phyloP scores from a whole-genome alignment of 805 yeast genomes.

The Candida chilensis region DNA sequence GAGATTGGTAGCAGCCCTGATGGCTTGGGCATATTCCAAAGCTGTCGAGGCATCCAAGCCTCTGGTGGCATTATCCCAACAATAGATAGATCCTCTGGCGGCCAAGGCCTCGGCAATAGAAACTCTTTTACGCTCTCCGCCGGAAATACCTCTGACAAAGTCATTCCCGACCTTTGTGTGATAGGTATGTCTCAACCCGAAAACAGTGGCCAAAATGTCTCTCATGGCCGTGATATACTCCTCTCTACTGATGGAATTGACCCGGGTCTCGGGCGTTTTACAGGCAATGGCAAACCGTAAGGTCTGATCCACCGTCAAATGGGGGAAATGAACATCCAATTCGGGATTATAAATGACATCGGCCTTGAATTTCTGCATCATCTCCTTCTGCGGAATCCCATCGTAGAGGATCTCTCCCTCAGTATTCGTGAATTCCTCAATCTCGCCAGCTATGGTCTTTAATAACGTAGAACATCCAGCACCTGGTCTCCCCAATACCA shows the following conservation, averaged over 20 bases:
- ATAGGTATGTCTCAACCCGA: slow-evolving; percentile 52
- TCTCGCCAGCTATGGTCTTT: slow-evolving; percentile 55
- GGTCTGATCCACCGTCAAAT: slow-evolving; percentile 45
- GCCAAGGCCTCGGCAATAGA: slow-evolving; percentile 73
- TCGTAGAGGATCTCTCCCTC: slow-evolving; percentile 54
- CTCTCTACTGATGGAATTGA: slow-evolving; percentile 33
- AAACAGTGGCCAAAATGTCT: slow-evolving; percentile 42
- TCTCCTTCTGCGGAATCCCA: slow-evolving; percentile 51
- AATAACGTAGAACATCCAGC: slow-evolving; percentile 66
- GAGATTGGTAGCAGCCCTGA: slow-evolving; percentile 52
- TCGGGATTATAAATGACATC: slow-evolving; percentile 51
- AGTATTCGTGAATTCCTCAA: slow-evolving; percentile 28
- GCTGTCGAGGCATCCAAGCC: slow-evolving; percentile 85
- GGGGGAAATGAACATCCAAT: slow-evolving; percentile 49
- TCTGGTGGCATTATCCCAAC: slow-evolving; percentile 81
- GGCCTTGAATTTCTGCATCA: slow-evolving; percentile 47
- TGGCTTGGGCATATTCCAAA: slow-evolving; percentile 58
- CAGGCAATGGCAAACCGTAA: slow-evolving; percentile 45
- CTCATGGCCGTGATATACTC: slow-evolving; percentile 38
- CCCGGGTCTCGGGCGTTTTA: slow-evolving; percentile 40
- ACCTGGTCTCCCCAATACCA: slow-evolving; percentile 27
- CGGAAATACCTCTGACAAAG: slow-evolving; percentile 65
- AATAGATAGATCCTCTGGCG: slow-evolving; percentile 52
- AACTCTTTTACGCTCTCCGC: slow-evolving; percentile 83
- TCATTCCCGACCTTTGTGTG: slow-evolving; percentile 59